Evolutionary conservation across 331 rosid genomes (phyloP), one percentile per base, ranked within the genome.

Genomic region (Spiraea crenata): DNA sequence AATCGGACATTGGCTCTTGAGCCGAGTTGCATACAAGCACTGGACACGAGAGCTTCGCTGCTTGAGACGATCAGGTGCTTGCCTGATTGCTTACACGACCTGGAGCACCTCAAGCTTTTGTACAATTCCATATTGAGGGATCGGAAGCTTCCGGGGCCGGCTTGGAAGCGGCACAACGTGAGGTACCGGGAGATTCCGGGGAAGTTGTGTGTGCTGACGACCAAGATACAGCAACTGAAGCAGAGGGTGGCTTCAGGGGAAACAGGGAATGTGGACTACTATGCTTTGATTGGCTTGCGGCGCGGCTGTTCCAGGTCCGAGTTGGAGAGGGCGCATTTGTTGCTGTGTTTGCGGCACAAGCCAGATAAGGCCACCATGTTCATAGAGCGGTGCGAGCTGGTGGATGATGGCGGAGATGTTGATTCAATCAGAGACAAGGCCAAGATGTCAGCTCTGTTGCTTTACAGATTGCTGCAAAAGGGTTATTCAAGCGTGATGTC

Each of bases 291-390:
- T 11, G 96, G 96, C 0, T 74, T 95, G 25, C 79, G 97, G 57
- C 88, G 99, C 0, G 97, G 97, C 2, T 95, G 99, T 80, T 89
- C 97, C 0, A 80, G 96, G 19, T 89, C 99, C 0, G 99, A 95
- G 71, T 67, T 95, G 25, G 99, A 91, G 67, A 91, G 97, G 62
- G 96, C 92, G 5, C 87, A 95, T 62, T 52, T 86, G 61, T 63
- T 95, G 71, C 86, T 95, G 4, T 72, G 84, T 72, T 77, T 95
- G 51, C 72, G 92, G 64, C 97, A 95, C 82, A 95, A 95, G 65
- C 97, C 99, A 0, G 97, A 95, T 65, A 95, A 86, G 75, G 81
- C 96, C 0, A 83, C 80, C 0, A 72, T 51, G 39, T 95, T 95
- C 41, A 86, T 91, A 1, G 99, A 95, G 2, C 69, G 95, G 41